Conservation (phyloP, 129 eudicot genomes). For the Helianthus annuus region HanXRQr2.0-SUNRISE NC_035448.2:766057-766556, state of each 20-base stretch:
- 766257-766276: conserved; percentile 69
- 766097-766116: conserved; percentile 74
- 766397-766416: conserved; percentile 79
- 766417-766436: conserved; percentile 71
- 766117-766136: conserved; percentile 84
- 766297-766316: conserved; percentile 89
- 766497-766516: conserved; percentile 78
- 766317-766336: conserved; percentile 84
- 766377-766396: conserved; percentile 90
- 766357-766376: conserved; percentile 83
- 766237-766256: conserved; percentile 42
- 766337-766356: conserved; percentile 57
- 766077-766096: conserved; percentile 71
- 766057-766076: conserved; percentile 83
- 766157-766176: conserved; percentile 58
- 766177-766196: conserved; percentile 52
- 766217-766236: conserved; percentile 25
- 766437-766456: conserved; percentile 77
- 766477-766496: conserved; percentile 59
- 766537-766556: conserved; percentile 81
- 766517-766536: conserved; percentile 82
- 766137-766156: conserved; percentile 65
- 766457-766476: conserved; percentile 64
- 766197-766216: conserved; percentile 37
- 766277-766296: conserved; percentile 80